Conservation (phyloP, 306 rosid genomes). For the Vigna unguiculata region DNA sequence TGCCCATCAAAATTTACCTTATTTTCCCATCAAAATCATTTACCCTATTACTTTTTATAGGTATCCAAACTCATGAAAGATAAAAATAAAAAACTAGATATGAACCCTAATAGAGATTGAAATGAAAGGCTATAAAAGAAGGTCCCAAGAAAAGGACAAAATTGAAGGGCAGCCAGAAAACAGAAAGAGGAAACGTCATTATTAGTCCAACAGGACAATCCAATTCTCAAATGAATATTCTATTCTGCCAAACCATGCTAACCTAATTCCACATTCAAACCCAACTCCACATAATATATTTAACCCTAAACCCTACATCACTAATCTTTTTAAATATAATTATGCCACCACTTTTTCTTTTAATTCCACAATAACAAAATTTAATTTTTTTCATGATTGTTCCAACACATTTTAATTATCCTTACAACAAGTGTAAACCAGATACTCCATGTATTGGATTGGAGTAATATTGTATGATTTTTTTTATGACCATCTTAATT, state of each 20-base stretch:
- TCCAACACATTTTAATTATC: too few relatives aligned
- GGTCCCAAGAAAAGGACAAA: conserved; percentile 47
- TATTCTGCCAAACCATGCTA: conserved; percentile 34
- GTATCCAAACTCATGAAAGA: too few relatives aligned
- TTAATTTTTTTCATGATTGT: too few relatives aligned
- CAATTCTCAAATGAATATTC: conserved; percentile 38
- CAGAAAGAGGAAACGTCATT: conserved; percentile 37
- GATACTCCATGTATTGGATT: too few relatives aligned
- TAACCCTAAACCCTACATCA: conserved; percentile 38
- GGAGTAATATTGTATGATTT: neutral
- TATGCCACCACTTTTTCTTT: too few relatives aligned
- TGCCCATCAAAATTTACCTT: too few relatives aligned
- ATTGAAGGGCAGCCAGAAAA: conserved; percentile 46
- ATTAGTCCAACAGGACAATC: conserved; percentile 23
- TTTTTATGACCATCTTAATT: neutral
- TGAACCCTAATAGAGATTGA: conserved; percentile 27
- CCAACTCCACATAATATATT: conserved; percentile 40
- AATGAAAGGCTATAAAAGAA: conserved; percentile 43
- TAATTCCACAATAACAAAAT: too few relatives aligned
- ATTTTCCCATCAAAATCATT: too few relatives aligned
- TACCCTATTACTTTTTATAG: too few relatives aligned
- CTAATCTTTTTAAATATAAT: too few relatives aligned
- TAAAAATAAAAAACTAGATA: too few relatives aligned
- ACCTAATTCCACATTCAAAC: conserved; percentile 30
- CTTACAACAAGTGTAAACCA: too few relatives aligned